phyloP scores from a whole-genome alignment of 2,329 filamentous ascomycete genomes.

The Pseudopithomyces chartarum region DNA sequence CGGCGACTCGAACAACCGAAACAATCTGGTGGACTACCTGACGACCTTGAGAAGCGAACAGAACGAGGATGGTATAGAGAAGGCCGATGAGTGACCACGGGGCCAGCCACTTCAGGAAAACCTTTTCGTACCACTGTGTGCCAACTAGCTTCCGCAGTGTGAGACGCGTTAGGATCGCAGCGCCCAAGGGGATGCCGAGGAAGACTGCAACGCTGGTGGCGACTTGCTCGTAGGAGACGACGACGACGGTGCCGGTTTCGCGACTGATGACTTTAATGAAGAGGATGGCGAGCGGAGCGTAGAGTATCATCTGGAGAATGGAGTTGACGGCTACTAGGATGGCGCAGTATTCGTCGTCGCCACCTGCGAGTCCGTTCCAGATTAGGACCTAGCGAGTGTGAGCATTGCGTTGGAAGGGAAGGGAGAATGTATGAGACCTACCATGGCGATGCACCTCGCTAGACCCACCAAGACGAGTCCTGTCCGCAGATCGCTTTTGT shows the following conservation, averaged over 20 bases:
- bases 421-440: no score
- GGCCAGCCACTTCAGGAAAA: slow-evolving; percentile 67
- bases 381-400: slow-evolving; percentile 61
- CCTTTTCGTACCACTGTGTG: slow-evolving; percentile 12
- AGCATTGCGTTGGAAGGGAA: no score
- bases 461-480: slow-evolving; percentile 78
- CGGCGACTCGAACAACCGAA: slow-evolving; percentile 75
- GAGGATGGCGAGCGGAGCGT: slow-evolving; percentile 44
- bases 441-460: slow-evolving; percentile 83
- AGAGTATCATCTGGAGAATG: slow-evolving; percentile 47
- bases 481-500: slow-evolving; percentile 48
- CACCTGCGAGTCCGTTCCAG: slow-evolving; percentile 74
- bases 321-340: slow-evolving; percentile 50
- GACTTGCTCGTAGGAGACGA: slow-evolving; percentile 66
- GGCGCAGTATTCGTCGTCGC: slow-evolving; percentile 77
- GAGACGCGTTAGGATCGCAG: slow-evolving; percentile 73
- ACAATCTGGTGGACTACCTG: slow-evolving; percentile 80
- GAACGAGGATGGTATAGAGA: slow-evolving; percentile 79
- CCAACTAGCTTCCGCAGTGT: slow-evolving; percentile 56
- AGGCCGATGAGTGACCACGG: slow-evolving; percentile 79
- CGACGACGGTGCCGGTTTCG: slow-evolving; percentile 40
- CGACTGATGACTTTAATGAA: slow-evolving; percentile 67
- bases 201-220: slow-evolving; percentile 79
- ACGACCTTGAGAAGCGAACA: slow-evolving; percentile 77
- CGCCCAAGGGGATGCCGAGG: slow-evolving; percentile 73